Evolutionary conservation across 768 basidiomycete genomes (phyloP).

Genomic region (Sarcodon aspratus): DNA sequence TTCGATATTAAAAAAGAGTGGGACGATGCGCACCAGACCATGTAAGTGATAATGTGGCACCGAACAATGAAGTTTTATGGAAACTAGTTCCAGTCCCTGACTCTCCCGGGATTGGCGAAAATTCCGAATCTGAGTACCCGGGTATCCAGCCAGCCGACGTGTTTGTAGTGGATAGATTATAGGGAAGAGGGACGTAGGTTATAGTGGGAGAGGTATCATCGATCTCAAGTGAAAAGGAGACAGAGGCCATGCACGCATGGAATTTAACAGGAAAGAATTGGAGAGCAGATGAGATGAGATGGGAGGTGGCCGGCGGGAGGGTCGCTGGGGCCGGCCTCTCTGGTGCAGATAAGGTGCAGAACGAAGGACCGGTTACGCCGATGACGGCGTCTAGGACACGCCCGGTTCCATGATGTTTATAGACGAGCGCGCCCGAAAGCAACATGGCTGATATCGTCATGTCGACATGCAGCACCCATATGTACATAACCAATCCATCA

Average conservation of each 20-base stretch:
- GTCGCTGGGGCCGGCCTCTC: no score
- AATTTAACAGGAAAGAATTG: not conserved
- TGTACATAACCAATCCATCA: not conserved
- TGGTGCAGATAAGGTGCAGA: not conserved
- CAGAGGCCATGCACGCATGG: conserved; percentile 25
- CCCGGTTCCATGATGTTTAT: no score
- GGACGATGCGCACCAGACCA: conserved; percentile 46
- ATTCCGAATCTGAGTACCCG: conserved; percentile 41
- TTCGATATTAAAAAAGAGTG: not conserved
- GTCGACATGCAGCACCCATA: not conserved
- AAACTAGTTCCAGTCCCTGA: conserved; percentile 43
- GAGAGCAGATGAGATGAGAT: no score
- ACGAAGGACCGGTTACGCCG: not conserved
- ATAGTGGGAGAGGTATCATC: conserved; percentile 61
- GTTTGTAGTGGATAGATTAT: conserved; percentile 36
- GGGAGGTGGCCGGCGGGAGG: no score
- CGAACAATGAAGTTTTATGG: conserved; percentile 52
- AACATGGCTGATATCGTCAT: not conserved
- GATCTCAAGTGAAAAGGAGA: conserved; percentile 30
- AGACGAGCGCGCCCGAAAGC: not conserved
- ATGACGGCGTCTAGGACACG: not conserved
- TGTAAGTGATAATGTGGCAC: conserved; percentile 40
- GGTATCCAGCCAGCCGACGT: conserved; percentile 58
- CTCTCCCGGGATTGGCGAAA: conserved; percentile 26
- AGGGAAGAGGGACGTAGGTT: conserved; percentile 46